A percentile compares a stretch with the other conserved stretches of the same genome.
phyloP scores from a whole-genome alignment of 768 basidiomycete genomes.

The Mycena haematopus region DNA sequence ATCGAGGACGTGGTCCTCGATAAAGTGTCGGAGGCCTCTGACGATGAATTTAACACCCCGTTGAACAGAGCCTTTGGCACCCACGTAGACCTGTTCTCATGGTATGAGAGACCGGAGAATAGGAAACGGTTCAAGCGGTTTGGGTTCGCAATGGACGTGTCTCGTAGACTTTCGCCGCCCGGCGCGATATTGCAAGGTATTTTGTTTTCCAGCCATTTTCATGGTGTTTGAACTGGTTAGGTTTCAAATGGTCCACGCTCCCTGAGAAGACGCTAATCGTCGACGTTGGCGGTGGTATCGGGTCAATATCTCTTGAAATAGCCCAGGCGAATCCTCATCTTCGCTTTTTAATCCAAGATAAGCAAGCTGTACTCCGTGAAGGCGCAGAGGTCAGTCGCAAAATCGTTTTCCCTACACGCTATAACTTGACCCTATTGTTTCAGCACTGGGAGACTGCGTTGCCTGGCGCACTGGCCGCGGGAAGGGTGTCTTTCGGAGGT shows the following conservation, averaged over 20 bases:
- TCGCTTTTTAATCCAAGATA: constrained; percentile 11
- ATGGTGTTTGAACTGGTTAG: not conserved
- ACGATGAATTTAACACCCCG: constrained; percentile 27
- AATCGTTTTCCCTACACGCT: not conserved
- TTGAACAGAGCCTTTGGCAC: constrained; percentile 30
- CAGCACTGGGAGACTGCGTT: constrained; percentile 33
- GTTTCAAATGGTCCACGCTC: constrained; percentile 1
- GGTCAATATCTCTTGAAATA: constrained; percentile 8
- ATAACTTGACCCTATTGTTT: not conserved
- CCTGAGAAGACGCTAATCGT: constrained; percentile 3
- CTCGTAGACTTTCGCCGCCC: not conserved
- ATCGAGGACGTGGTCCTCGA: constrained; percentile 25
- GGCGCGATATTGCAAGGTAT: constrained; percentile 15
- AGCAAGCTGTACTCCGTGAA: not conserved
- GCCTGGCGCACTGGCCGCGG: constrained; percentile 29
- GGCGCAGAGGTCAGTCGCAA: not conserved
- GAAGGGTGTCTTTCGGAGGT: constrained; percentile 9
- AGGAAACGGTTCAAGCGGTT: constrained; percentile 29
- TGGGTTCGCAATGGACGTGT: constrained; percentile 32
- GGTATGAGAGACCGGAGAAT: constrained; percentile 34
- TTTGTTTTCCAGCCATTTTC: constrained; percentile 3
- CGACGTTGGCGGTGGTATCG: constrained; percentile 17
- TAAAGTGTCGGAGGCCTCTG: constrained; percentile 11
- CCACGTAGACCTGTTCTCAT: constrained; percentile 28
- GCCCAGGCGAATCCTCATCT: constrained; percentile 4